Evolutionary conservation across 1,284 basidiomycete genomes (phyloP), one percentile per base, ranked within the genome.

Genomic region (Meira miltonrushii): DNA sequence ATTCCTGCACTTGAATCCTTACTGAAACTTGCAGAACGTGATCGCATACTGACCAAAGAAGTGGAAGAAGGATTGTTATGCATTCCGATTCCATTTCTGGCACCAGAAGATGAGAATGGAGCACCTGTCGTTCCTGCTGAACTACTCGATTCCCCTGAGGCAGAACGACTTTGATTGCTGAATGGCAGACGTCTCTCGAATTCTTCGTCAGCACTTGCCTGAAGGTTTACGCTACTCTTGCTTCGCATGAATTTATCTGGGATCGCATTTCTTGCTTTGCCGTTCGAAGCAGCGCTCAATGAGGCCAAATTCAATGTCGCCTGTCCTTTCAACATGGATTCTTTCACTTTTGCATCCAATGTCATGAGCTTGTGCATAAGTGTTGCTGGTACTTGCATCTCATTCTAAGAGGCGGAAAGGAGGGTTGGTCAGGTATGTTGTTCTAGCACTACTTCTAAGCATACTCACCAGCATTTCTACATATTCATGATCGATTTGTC

Each of bases 301-400:
- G 82, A 74, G 15, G 80, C 82, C 11, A 82, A 76, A 25, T 83
- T 82, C 69, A 90, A 81, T 12, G 84, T 84, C 25, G 87, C 85
- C 1, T 89, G 88, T 0, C 89, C 90, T 71, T 88, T 89, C 57
- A 92, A 81, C 88, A 92, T 91, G n/a, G 88, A 88, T 2, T 88
- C 88, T 72, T 92, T 92, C 41, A 92, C 89, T 1, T 86, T 85
- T 0, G 85, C 80, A 62, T 89, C 88, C 83, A 92, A 88, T 21
- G 84, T 84, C 41, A 82, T 81, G 5, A 92, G 83, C 78, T 90
- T 90, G 1, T 86, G 85, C 11, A 89, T 84, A 15, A 91, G 80
- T 10, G 84, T 85, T 0, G 84, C 79, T 3, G 90, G 89, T 39
- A 92, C 90, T 79, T 92, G 67, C n/a, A 71, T 61, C 55, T 69